Evolutionary conservation across 2,329 filamentous ascomycete species (phyloP).

Genomic region (Sporothrix inflata): DNA sequence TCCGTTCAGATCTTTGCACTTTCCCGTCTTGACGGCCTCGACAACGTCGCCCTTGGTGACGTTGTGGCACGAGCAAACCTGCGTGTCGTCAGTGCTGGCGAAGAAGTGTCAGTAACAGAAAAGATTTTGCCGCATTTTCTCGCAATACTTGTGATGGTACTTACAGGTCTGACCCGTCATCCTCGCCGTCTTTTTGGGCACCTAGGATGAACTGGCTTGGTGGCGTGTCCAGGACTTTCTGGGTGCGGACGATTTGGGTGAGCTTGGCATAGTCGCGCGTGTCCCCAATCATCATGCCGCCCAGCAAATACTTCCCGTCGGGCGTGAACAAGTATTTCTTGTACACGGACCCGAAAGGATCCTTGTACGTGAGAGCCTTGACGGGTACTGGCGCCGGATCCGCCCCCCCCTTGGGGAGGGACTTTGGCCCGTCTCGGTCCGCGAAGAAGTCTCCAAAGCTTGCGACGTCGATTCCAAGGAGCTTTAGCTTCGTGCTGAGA

Average conservation of each 20-base stretch:
- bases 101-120: too few species aligned
- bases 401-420: conserved; percentile 58
- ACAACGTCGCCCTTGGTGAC: conserved; percentile 83
- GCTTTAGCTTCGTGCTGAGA: conserved; percentile 87
- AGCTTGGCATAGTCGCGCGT: conserved; percentile 89
- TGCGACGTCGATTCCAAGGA: conserved; percentile 87
- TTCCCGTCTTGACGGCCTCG: conserved; percentile 71
- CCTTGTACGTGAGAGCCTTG: conserved; percentile 84
- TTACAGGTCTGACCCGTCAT: conserved; percentile 70
- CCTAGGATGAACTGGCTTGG: conserved; percentile 85
- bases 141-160: neutral
- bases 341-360: conserved; percentile 85
- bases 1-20: conserved; percentile 78
- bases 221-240: conserved; percentile 75
- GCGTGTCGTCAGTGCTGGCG: conserved; percentile 69
- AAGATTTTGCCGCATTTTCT: too few species aligned
- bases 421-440: conserved; percentile 78
- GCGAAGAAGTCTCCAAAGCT: conserved; percentile 95
- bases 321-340: conserved; percentile 92
- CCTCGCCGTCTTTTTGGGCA: conserved; percentile 71
- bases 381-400: conserved; percentile 63
- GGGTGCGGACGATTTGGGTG: conserved; percentile 82
- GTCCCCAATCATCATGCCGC: conserved; percentile 98
- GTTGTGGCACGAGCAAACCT: conserved; percentile 93
- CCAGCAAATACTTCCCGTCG: conserved; percentile 86